Evolutionary conservation across 2,329 filamentous ascomycete species (phyloP), one percentile per base, ranked within the genome.

Genomic region (Colletotrichum sp.): DNA sequence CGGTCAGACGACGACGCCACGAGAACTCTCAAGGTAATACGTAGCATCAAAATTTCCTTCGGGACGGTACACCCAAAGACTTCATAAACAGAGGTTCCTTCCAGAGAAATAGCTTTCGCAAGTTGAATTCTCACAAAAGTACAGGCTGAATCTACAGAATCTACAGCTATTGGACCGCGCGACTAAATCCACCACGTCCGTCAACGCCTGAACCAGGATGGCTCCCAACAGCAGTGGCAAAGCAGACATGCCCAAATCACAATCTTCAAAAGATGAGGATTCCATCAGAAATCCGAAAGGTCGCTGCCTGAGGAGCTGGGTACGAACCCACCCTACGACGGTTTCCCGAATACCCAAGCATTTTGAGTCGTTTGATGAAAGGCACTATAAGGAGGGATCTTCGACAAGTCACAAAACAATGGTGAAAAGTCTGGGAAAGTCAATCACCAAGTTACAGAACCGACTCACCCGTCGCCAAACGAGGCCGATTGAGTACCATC

Each of bases 301-400:
- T 0, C 43, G 3, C 43, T 13, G n/a, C n/a, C 43, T 52, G 43
- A 52, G 43, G 43, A 52, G 43, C 43, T 52, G 43, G 43, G 43
- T 21, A 52, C 5, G 10, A 21, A 21, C 10, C 0, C 43, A 52
- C n/a, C n/a, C 43, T 52, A 52, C n/a, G 0, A 52, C 43, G n/a
- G 43, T 52, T 13, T 52, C 43, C 5, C n/a, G 43, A 3, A 52
- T 52, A 52, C n/a, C 43, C 5, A 21, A 52, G 43, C 43, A 52
- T 52, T 52, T 52, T 18, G 0, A 21, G 6, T 1, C 43, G 4
- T 1, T 52, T 52, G n/a, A 52, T 4, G 2, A 2, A 52, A 52
- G 6, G 0, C n/a, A 4, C n/a, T 10, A 1, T 0, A 4, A 4
- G n/a, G 12, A 21, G n/a, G 1, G 1, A 52, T 4, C 43, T 21